Evolutionary conservation across 768 basidiomycete genomes (phyloP), one percentile per base, ranked within the genome.

Genomic region (Leucosporidium yakuticum): DNA sequence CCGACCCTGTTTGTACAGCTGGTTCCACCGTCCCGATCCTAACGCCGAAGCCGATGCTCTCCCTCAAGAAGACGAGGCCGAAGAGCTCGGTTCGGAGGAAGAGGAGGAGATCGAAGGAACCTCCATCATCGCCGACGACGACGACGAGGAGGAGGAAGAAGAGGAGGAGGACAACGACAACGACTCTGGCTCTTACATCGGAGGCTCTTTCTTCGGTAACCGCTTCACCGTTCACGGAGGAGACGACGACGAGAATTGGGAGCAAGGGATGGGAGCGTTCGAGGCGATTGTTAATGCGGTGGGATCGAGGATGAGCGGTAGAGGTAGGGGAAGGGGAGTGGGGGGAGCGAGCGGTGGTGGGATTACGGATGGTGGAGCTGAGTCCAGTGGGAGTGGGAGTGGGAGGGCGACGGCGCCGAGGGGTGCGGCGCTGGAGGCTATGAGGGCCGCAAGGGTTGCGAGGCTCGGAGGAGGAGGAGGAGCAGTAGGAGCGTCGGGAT

Each of bases 1-100:
- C 34, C 71, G 71, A 34, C 66, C 66, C n/a, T 72, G 71, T 49
- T 65, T 72, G 21, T 32, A 66, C 58, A 68, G 49, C 60, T 72
- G 71, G 71, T 72, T 72, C 65, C 68, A 66, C 60, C 71, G 59
- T 17, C 44, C 59, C 7, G 44, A 60, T 19, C 59, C 39, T 25
- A n/a, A 25, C 7, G 55, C 53, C 8, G 31, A 8, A 11, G 34
- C 29, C 12, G 20, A 60, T 17, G 36, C 14, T 20, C 21, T 25
- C 12, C n/a, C 39, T 25, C 39, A 36, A 15, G 59, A 48, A 1
- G 32, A 32, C 32, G 32, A 57, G 12, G 44, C 29, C 44, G 59
- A 48, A 12, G 57, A 44, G 8, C 15, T 23, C 55, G 54, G 21
- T 11, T 59, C 57, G 2, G 59, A 60, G 39, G 39, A 44, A 15